These are phyloP conservation scores for Salix purpurea DNA, from an alignment of 345 rosid species.

Conservation along the genomic window DNA sequence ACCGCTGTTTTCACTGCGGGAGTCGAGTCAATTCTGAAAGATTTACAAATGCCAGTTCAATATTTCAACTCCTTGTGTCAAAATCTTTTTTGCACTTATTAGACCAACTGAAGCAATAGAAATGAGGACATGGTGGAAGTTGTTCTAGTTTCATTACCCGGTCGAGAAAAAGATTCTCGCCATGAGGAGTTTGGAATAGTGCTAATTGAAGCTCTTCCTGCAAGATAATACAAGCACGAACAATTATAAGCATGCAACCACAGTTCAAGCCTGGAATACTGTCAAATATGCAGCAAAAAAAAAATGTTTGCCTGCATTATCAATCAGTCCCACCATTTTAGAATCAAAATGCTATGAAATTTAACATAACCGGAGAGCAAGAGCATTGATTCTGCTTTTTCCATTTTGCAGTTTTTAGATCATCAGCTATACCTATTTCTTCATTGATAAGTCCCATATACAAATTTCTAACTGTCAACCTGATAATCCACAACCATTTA, in stretches of 20 bases:
- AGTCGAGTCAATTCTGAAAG: too few relatives aligned
- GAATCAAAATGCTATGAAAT: neutral
- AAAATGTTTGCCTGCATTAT: neutral
- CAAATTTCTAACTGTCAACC: too few relatives aligned
- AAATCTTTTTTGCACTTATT: too few relatives aligned
- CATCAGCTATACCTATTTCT: neutral
- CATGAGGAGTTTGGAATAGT: slow-evolving; percentile 46
- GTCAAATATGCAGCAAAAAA: neutral
- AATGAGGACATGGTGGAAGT: neutral
- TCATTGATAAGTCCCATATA: neutral
- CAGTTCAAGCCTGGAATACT: neutral
- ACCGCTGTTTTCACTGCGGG: too few relatives aligned
- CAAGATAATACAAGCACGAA: slow-evolving; percentile 13
- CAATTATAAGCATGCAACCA: neutral
- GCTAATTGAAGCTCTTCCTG: slow-evolving; percentile 91
- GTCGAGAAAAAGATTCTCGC: slow-evolving; percentile 81
- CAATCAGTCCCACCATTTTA: neutral
- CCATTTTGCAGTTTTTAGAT: neutral
- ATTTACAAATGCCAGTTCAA: too few relatives aligned
- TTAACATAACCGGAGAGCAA: neutral
- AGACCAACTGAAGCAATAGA: neutral
- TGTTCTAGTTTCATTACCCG: slow-evolving; percentile 46
- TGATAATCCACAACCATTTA: too few relatives aligned
- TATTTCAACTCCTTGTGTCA: too few relatives aligned
- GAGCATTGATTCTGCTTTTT: neutral